phyloP scores from a whole-genome alignment of 257 asterid species.

The Rhazya stricta region DNA sequence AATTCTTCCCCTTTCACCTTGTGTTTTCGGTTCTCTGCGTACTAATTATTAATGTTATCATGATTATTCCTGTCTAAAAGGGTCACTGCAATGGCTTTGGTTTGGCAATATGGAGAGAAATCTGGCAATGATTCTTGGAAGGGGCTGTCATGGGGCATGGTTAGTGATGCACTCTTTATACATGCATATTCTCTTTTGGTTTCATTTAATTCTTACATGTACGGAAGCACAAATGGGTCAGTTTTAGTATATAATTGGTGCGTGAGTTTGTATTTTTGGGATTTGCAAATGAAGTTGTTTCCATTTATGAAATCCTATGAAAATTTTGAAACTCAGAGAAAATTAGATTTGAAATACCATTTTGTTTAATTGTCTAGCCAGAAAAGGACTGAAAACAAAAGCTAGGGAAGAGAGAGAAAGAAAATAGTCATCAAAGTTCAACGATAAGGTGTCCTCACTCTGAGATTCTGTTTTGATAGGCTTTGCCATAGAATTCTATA shows the following conservation, averaged over 20 bases:
- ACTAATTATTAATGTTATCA: background rate
- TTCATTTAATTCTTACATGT: background rate
- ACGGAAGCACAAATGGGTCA: background rate
- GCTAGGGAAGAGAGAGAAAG: background rate
- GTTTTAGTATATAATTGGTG: background rate
- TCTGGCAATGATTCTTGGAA: constrained; percentile 91
- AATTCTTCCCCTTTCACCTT: background rate
- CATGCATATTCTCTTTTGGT: background rate
- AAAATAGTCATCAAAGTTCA: background rate
- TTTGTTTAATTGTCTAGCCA: background rate
- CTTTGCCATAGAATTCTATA: background rate
- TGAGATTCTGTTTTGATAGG: background rate
- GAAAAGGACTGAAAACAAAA: background rate
- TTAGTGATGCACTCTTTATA: constrained; percentile 26
- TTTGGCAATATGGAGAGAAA: constrained; percentile 89
- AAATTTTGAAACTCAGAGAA: background rate
- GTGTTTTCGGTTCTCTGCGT: background rate
- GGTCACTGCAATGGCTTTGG: constrained; percentile 92
- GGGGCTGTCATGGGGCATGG: constrained; percentile 99
- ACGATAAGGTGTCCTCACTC: constrained; percentile 1
- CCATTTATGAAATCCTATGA: background rate
- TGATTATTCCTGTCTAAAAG: constrained; percentile 29
- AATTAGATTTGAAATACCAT: background rate
- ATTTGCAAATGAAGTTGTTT: background rate
- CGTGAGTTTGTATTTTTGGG: background rate